A percentile compares a stretch with the other conserved stretches of the same genome.
Evolutionary conservation across 148 eudicot species (phyloP).

Genomic region (Pharnaceum exiguum): DNA sequence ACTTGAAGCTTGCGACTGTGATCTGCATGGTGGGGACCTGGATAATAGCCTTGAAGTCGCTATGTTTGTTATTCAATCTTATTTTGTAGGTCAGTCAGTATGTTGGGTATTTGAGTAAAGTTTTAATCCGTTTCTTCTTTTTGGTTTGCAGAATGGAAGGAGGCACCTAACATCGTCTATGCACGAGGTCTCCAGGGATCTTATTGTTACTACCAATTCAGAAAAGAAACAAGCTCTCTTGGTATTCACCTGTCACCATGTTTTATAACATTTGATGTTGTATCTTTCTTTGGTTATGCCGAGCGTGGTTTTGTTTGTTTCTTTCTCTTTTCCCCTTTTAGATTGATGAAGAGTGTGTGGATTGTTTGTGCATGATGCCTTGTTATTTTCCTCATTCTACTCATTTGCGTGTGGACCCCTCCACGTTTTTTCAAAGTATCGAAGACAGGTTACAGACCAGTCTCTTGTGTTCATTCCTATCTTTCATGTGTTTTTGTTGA

Average conservation of each 20-base stretch:
- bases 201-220: conserved; percentile 80
- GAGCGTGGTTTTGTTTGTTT: too few species aligned
- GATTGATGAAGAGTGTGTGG: too few species aligned
- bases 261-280: not conserved
- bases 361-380: too few species aligned
- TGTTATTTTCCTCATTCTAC: too few species aligned
- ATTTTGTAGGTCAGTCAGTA: not conserved
- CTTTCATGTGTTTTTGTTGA: too few species aligned
- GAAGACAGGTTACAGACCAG: too few species aligned
- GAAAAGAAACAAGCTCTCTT: conserved; percentile 81
- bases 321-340: too few species aligned
- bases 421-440: too few species aligned
- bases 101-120: not conserved
- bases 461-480: too few species aligned
- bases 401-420: too few species aligned
- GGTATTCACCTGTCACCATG: conserved; percentile 40
- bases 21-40: conserved; percentile 79
- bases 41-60: not conserved
- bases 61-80: not conserved
- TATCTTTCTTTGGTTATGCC: not conserved
- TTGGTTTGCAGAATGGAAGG: conserved; percentile 73
- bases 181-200: conserved; percentile 98
- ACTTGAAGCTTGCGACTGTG: conserved; percentile 93
- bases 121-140: conserved; percentile 9
- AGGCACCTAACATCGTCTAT: conserved; percentile 83